phyloP scores from a whole-genome alignment of 2,329 filamentous ascomycete genomes.

The Didymosphaeria variabile region DNA sequence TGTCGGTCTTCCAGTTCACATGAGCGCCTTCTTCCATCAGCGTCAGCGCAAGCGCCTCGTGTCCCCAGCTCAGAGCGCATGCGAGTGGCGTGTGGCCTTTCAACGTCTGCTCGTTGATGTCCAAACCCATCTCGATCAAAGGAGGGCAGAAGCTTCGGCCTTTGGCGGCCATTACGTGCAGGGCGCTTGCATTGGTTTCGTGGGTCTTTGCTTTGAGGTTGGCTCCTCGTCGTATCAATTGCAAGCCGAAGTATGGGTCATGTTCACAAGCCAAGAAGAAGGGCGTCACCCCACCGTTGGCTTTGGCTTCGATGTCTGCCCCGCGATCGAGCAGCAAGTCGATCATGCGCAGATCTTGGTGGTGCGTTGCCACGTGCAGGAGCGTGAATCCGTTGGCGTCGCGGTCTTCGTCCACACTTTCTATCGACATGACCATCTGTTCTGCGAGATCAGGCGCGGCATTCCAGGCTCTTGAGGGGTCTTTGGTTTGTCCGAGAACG shows the following conservation, averaged over 20 bases:
- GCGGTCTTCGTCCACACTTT: slow-evolving; percentile 24
- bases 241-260: slow-evolving; percentile 13
- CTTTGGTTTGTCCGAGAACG: slow-evolving; percentile 18
- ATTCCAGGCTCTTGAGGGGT: slow-evolving; percentile 13
- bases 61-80: slow-evolving; percentile 21
- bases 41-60: slow-evolving; percentile 23
- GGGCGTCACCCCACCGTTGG: slow-evolving; percentile 24
- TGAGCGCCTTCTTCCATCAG: slow-evolving; percentile 24
- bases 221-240: slow-evolving; percentile 23
- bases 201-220: slow-evolving; percentile 20
- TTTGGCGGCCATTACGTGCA: slow-evolving; percentile 28
- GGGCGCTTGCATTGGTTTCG: slow-evolving; percentile 16
- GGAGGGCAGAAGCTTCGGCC: slow-evolving; percentile 21
- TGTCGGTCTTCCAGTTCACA: slow-evolving; percentile 14
- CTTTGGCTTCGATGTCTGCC: slow-evolving; percentile 24
- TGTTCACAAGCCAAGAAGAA: slow-evolving; percentile 27
- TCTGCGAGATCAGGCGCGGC: slow-evolving; percentile 20
- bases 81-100: slow-evolving; percentile 29
- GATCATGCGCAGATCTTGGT: slow-evolving; percentile 68
- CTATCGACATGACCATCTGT: slow-evolving; percentile 30
- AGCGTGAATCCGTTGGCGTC: slow-evolving; percentile 25
- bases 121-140: slow-evolving; percentile 13
- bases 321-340: slow-evolving; percentile 79
- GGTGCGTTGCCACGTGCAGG: slow-evolving; percentile 29
- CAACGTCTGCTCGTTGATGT: slow-evolving; percentile 22